Percentiles rank a stretch among this genome's conserved stretches.
These are phyloP conservation scores for Wickerhamomyces bovis DNA, from an alignment of 805 yeast species.

Conservation along the genomic window DNA sequence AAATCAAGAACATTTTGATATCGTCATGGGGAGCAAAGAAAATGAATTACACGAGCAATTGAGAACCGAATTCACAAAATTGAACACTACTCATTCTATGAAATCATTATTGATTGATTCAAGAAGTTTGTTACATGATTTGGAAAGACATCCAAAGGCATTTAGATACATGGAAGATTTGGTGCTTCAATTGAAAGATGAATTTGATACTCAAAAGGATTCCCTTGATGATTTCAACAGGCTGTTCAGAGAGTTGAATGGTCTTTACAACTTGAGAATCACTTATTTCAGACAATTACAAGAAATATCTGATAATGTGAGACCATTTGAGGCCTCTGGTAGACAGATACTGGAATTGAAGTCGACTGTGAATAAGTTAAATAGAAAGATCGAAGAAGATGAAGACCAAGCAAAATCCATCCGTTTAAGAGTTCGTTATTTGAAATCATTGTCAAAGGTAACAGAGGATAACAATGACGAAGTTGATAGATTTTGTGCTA, in stretches of 20 bases:
- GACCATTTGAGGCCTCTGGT: constrained; percentile 35
- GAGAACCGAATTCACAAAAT: constrained; percentile 7
- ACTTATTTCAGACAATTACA: constrained; percentile 83
- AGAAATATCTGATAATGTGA: constrained; percentile 77
- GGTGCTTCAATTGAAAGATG: constrained; percentile 18
- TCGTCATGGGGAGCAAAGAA: not conserved
- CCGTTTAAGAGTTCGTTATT: constrained; percentile 41
- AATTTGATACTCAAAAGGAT: constrained; percentile 29
- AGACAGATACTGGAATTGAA: constrained; percentile 10
- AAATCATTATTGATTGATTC: constrained; percentile 13
- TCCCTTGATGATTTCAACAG: constrained; percentile 29
- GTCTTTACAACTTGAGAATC: constrained; percentile 71
- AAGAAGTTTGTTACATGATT: constrained; percentile 3
- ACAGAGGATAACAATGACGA: constrained; percentile 23
- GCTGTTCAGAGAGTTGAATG: constrained; percentile 46
- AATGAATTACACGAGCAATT: constrained; percentile 11
- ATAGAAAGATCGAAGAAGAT: constrained; percentile 9
- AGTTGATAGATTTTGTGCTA: constrained; percentile 51
- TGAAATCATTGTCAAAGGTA: constrained; percentile 33
- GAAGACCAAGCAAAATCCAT: constrained; percentile 17
- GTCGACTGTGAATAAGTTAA: not conserved
- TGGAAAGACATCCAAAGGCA: constrained; percentile 2
- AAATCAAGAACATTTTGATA: not conserved
- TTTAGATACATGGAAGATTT: constrained; percentile 5
- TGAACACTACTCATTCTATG: constrained; percentile 4